phyloP scores from a whole-genome alignment of 139 green algal species.

The Microglena sp. region DNA sequence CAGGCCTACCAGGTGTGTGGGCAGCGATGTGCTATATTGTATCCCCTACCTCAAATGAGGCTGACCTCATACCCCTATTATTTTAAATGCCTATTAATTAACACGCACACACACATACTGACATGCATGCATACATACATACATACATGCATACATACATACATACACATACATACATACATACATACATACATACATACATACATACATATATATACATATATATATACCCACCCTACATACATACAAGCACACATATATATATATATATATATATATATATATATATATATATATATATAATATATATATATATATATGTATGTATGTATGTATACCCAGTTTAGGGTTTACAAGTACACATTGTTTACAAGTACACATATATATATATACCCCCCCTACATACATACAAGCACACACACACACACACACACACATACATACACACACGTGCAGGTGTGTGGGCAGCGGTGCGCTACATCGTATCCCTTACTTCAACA shows the following conservation, averaged over 20 bases:
- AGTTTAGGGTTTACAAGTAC: no score
- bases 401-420: background rate
- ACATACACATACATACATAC: background rate
- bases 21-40: slow-evolving; percentile 67
- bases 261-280: no score
- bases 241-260: no score
- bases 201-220: no score
- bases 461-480: slow-evolving; percentile 70
- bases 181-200: background rate
- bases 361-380: no score
- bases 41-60: slow-evolving; percentile 18
- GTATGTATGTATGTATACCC: no score
- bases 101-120: background rate
- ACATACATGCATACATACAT: background rate
- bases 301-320: no score
- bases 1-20: slow-evolving; percentile 74
- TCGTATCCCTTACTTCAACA: slow-evolving; percentile 29
- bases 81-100: background rate
- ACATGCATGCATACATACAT: background rate
- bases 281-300: no score
- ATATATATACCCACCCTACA: no score
- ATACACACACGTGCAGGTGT: no score
- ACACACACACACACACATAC: background rate
- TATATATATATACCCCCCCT: no score
- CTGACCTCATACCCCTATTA: slow-evolving; percentile 7